Conservation (phyloP, 176 grass and related monocot genomes). For the Musa troglodytarum region DNA sequence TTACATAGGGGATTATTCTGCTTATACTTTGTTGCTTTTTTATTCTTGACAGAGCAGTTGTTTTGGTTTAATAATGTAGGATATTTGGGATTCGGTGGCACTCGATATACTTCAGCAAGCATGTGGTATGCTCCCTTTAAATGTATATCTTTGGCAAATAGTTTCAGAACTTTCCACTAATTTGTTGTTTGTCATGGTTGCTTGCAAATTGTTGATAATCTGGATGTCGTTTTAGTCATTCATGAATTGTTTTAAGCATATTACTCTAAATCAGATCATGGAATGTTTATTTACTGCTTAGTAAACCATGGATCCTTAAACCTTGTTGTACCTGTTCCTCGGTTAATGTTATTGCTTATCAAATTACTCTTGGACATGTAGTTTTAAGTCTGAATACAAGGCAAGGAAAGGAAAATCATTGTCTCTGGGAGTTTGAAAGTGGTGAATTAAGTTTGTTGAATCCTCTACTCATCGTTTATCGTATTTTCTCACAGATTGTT, state of each 20-base stretch:
- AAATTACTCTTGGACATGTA: no score
- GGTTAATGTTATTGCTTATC: no score
- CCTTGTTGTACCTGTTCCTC: no score
- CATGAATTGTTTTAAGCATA: background rate
- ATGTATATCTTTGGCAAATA: background rate
- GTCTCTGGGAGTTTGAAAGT: no score
- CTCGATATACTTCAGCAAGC: conserved; percentile 79
- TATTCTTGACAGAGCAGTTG: conserved; percentile 2
- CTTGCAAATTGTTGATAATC: background rate
- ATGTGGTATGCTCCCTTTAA: conserved; percentile 57
- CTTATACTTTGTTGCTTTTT: background rate
- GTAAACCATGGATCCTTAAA: no score
- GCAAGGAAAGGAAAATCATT: no score
- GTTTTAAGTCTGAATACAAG: no score
- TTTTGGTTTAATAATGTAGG: conserved; percentile 31
- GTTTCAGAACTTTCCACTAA: background rate
- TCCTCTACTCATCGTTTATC: no score
- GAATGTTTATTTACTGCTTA: background rate
- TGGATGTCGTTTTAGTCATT: background rate
- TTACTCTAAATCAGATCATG: background rate
- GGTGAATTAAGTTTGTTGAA: no score
- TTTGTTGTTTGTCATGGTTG: background rate
- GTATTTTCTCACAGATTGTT: no score
- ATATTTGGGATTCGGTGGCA: conserved; percentile 84
- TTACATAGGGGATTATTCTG: background rate